phyloP scores from a whole-genome alignment of 2,329 filamentous ascomycete species.

The Paecilomyces variotii region DNA sequence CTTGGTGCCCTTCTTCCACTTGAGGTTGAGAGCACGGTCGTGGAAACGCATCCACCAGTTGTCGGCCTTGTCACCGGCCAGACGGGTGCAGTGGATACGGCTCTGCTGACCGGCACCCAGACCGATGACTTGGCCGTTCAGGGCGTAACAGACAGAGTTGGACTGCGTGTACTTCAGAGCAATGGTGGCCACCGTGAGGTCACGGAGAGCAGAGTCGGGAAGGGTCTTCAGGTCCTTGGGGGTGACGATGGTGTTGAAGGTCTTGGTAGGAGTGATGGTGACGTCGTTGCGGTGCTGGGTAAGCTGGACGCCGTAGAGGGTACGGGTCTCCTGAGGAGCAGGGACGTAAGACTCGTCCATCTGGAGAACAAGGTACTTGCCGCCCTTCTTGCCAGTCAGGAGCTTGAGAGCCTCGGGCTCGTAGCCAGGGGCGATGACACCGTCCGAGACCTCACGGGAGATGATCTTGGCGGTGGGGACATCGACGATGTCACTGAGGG shows the following conservation, averaged over 20 bases:
- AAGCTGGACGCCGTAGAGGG: slow-evolving; percentile 82
- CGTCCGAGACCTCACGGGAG: slow-evolving; percentile 94
- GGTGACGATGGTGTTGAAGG: slow-evolving; percentile 77
- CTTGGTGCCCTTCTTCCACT: slow-evolving; percentile 98
- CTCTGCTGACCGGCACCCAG: slow-evolving; percentile 95
- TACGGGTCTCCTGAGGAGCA: slow-evolving; percentile 65
- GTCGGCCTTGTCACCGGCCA: slow-evolving; percentile 96
- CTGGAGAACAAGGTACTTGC: slow-evolving; percentile 90
- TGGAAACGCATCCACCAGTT: slow-evolving; percentile 99
- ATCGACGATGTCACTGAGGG: slow-evolving; percentile 83
- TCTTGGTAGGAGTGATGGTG: slow-evolving; percentile 68
- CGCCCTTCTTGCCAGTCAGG: slow-evolving; percentile 95
- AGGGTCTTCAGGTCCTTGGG: slow-evolving; percentile 69
- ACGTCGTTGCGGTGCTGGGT: slow-evolving; percentile 90
- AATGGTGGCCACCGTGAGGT: slow-evolving; percentile 91
- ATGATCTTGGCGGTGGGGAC: slow-evolving; percentile 94
- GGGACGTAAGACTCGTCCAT: slow-evolving; percentile 86
- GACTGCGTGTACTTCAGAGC: slow-evolving; percentile 98
- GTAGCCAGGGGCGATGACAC: slow-evolving; percentile 87
- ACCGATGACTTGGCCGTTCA: slow-evolving; percentile 87
- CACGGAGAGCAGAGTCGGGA: slow-evolving; percentile 73
- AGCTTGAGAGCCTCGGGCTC: slow-evolving; percentile 79
- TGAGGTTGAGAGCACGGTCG: slow-evolving; percentile 74
- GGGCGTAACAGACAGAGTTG: slow-evolving; percentile 96
- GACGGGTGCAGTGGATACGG: slow-evolving; percentile 94